A percentile compares a stretch with the other conserved stretches of the same genome.
Conservation (phyloP, 2,329 filamentous ascomycete genomes). For the Colletotrichum eremochloae region DNA sequence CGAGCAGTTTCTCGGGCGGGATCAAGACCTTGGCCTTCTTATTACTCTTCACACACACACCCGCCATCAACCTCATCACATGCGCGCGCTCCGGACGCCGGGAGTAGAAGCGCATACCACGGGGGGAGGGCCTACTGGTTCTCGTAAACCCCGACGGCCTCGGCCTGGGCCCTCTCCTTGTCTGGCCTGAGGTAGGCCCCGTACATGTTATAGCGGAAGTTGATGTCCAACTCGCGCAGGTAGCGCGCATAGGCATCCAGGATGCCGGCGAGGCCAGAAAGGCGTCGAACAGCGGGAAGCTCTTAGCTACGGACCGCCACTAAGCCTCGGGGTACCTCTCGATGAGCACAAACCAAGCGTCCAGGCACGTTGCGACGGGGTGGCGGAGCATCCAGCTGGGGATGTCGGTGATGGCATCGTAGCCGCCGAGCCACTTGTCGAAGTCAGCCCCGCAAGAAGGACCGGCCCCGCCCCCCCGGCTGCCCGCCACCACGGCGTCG, state of each 20-base stretch:
- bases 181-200: not conserved
- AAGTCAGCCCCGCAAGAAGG: too few relatives aligned
- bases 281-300: conserved; percentile 35
- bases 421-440: conserved; percentile 52
- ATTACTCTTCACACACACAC: conserved; percentile 41
- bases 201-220: conserved; percentile 15
- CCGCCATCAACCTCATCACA: too few relatives aligned
- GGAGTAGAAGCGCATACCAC: too few relatives aligned
- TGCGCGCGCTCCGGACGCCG: too few relatives aligned
- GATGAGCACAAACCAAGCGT: conserved; percentile 53
- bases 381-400: conserved; percentile 47
- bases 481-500: conserved; percentile 50
- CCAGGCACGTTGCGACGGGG: conserved; percentile 47
- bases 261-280: not conserved
- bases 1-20: conserved; percentile 48
- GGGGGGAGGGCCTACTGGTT: not conserved
- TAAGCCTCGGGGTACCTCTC: conserved; percentile 52
- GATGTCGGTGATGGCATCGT: conserved; percentile 46
- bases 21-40: conserved; percentile 45
- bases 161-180: not conserved
- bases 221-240: conserved; percentile 4
- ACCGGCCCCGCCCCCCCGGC: conserved; percentile 14
- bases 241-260: conserved; percentile 28
- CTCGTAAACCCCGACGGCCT: conserved; percentile 29
- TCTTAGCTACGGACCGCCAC: conserved; percentile 49